phyloP scores from a whole-genome alignment of 1,284 basidiomycete species.

The Boletellus deceptivus region DNA sequence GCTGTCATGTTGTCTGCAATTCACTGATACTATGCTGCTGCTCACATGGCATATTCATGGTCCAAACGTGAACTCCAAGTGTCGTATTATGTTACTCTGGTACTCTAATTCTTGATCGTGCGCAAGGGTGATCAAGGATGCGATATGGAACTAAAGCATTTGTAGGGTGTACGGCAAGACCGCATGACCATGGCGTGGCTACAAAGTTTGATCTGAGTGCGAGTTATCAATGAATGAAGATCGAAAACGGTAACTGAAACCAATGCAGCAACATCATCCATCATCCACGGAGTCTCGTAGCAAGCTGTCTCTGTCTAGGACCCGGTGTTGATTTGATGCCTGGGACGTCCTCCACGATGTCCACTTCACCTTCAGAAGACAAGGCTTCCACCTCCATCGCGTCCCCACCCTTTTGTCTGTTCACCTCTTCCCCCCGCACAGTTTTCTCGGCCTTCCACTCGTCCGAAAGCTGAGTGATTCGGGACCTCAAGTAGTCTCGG shows the following conservation, averaged over 20 bases:
- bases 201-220: neutral
- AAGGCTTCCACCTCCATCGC: slow-evolving; percentile 30
- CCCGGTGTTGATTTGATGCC: slow-evolving; percentile 9
- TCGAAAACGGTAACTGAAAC: slow-evolving; percentile 1
- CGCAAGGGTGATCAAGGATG: slow-evolving; percentile 15
- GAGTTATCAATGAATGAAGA: slow-evolving; percentile 4
- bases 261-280: neutral
- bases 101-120: neutral
- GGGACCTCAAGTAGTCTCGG: slow-evolving; percentile 36
- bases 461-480: slow-evolving; percentile 39
- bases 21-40: neutral
- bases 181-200: neutral
- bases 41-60: neutral
- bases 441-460: slow-evolving; percentile 41
- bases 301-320: slow-evolving; percentile 10
- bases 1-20: neutral
- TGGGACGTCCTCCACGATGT: slow-evolving; percentile 37
- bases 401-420: slow-evolving; percentile 18
- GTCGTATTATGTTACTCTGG: no score
- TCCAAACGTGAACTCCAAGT: neutral
- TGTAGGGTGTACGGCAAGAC: slow-evolving; percentile 19
- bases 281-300: slow-evolving; percentile 32
- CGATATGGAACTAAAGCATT: slow-evolving; percentile 13
- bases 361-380: slow-evolving; percentile 48
- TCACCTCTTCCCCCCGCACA: slow-evolving; percentile 33